Percentiles rank a stretch among this genome's conserved stretches.
Evolutionary conservation across 2,329 filamentous ascomycete species (phyloP).

Genomic region (Sphaceloma murrayae): DNA sequence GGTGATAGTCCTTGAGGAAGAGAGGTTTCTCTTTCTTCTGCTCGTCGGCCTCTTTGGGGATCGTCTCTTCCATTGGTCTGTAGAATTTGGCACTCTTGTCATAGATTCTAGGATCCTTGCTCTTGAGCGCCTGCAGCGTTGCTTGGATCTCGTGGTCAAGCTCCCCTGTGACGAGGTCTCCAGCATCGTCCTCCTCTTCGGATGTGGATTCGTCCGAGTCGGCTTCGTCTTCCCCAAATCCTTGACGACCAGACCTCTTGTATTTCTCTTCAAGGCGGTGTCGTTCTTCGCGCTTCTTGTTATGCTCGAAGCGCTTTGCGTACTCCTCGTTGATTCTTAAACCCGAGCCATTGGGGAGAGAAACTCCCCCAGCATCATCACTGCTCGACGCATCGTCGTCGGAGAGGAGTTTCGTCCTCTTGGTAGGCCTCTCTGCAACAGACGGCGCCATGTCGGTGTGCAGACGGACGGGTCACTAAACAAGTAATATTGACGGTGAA

Average conservation of each 20-base stretch:
- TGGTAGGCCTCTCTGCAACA: neutral
- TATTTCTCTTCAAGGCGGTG: constrained; percentile 82
- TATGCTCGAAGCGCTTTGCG: constrained; percentile 83
- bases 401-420: constrained; percentile 28
- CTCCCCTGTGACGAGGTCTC: constrained; percentile 72
- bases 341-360: constrained; percentile 19
- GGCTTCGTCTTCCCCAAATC: constrained; percentile 38
- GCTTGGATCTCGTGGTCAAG: constrained; percentile 81
- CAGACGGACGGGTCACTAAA: too few relatives aligned
- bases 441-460: neutral
- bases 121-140: constrained; percentile 76
- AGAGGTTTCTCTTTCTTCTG: constrained; percentile 61
- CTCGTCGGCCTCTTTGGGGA: constrained; percentile 21
- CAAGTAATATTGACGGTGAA: too few relatives aligned
- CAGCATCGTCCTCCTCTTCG: constrained; percentile 84
- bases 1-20: constrained; percentile 81
- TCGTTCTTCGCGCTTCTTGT: constrained; percentile 89
- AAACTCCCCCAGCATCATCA: constrained; percentile 22
- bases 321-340: constrained; percentile 86
- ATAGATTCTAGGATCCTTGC: constrained; percentile 86
- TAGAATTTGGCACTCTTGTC: constrained; percentile 74
- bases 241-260: constrained; percentile 39
- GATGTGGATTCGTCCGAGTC: constrained; percentile 54
- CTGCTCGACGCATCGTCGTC: constrained; percentile 21
- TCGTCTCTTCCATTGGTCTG: constrained; percentile 47